phyloP scores from a whole-genome alignment of 164 flowering plant species.

The Echeveria elegans region DNA sequence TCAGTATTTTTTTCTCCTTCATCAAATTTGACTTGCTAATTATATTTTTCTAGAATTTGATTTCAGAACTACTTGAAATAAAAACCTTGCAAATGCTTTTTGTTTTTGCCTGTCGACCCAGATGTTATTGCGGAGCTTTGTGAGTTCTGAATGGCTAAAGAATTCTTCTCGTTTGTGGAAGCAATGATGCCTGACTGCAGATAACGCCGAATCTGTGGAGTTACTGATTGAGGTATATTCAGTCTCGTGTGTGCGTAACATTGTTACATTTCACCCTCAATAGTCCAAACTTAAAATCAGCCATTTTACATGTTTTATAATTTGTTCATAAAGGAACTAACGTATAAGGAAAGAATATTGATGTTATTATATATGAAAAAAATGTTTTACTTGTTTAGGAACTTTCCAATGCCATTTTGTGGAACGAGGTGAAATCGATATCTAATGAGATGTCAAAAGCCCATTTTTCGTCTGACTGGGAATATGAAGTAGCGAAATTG shows the following conservation, averaged over 20 bases:
- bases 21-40: too few species aligned
- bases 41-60: too few species aligned
- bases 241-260: neutral
- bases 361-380: too few species aligned
- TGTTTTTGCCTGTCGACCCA: slow-evolving; percentile 23
- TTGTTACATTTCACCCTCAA: neutral
- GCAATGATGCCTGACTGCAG: slow-evolving; percentile 50
- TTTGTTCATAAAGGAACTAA: neutral
- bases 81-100: neutral
- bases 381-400: slow-evolving; percentile 41
- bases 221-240: slow-evolving; percentile 59
- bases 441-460: slow-evolving; percentile 48
- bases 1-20: neutral
- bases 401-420: slow-evolving; percentile 47
- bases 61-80: too few species aligned
- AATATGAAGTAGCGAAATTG: slow-evolving; percentile 75
- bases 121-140: slow-evolving; percentile 57
- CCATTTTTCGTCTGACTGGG: slow-evolving; percentile 59
- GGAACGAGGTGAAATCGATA: slow-evolving; percentile 61
- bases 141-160: slow-evolving; percentile 58
- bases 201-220: slow-evolving; percentile 76
- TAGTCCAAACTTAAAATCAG: neutral
- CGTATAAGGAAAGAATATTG: neutral
- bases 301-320: too few species aligned
- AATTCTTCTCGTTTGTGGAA: slow-evolving; percentile 53